Base-by-base conservation (phyloP, 2,329 filamentous ascomycete genomes). In the Pseudocercospora eumusae region DNA sequence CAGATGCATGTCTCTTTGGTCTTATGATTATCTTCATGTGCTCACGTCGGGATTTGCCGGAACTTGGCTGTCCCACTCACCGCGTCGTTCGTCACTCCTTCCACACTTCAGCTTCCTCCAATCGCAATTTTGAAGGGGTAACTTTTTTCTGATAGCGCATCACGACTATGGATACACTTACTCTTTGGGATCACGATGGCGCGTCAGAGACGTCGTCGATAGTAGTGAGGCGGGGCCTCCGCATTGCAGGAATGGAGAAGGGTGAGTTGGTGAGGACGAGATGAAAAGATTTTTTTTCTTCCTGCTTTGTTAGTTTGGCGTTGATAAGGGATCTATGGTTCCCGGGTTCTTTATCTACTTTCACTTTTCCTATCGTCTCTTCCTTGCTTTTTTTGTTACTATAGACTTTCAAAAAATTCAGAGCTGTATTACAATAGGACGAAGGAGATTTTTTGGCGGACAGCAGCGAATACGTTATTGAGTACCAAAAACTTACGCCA, bases 41-140 rank as follows among this genome's bases (percentile, higher is more conserved):
- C 25, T 18, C 31, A 8, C 11, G 31, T 23, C 36, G 53, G 53
- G 53, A 56, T 23, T 11, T 23, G 20, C 33, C 53, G 53, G 52
- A 25, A 11, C 28, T 20, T 31, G 52, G 31, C 28, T 28, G n/a
- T 27, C 20, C 55, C 33, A 9, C 36, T 31, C 36, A 28, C 27
- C 40, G 40, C 44, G 56, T 33, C 18, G 33, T 45, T 47, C 44
- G 21, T 57, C 44, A 31, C 45, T 47, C 27, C 40, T 45, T 36
- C 47, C 45, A 40, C 28, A 25, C 15, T 45, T 57, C 44, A 21
- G 21, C 20, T 23, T 42, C 53, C 31, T 40, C 53, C 53, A 56
- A 56, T 56, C 31, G 20, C 53, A 56, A 61, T 64, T 64, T 61
- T 50, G 62, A 64, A 59, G 59, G 62, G 62, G 62, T 64, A 64